Evolutionary conservation across 306 rosid species (phyloP).

Genomic region (Rosa persica): DNA sequence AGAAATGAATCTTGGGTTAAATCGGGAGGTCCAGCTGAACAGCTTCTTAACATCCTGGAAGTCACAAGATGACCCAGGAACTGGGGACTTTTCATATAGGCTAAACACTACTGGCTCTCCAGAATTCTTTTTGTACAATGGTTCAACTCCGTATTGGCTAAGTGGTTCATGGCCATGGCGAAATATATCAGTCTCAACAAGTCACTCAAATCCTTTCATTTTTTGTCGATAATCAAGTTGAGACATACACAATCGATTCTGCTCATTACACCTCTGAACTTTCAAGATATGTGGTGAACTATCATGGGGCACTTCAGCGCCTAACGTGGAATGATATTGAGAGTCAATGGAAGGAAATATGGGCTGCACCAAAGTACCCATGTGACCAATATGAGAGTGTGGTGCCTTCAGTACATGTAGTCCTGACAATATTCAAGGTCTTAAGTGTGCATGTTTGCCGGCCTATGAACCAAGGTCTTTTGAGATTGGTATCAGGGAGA

Average conservation of each 20-base stretch:
- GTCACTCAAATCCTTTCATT: too few relatives aligned
- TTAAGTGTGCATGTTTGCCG: slow-evolving; percentile 45
- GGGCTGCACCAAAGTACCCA: slow-evolving; percentile 26
- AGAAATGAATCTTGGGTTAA: background rate
- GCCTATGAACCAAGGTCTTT: slow-evolving; percentile 46
- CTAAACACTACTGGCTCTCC: background rate
- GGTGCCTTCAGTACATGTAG: slow-evolving; percentile 43
- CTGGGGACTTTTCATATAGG: background rate
- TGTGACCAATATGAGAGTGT: slow-evolving; percentile 47
- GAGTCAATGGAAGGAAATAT: slow-evolving; percentile 1
- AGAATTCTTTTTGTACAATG: background rate
- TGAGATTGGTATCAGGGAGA: slow-evolving; percentile 34
- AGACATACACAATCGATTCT: background rate
- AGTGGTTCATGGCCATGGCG: background rate
- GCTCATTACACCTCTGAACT: background rate
- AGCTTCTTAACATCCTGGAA: slow-evolving; percentile 18
- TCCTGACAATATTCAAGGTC: slow-evolving; percentile 22
- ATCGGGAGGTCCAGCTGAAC: background rate
- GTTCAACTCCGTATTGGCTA: background rate
- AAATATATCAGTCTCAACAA: too few relatives aligned
- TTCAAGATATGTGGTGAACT: background rate
- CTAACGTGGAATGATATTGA: background rate
- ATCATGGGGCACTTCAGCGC: background rate
- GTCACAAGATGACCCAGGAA: background rate
- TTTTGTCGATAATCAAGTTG: background rate